These are phyloP conservation scores for Volutella citrinella DNA, from an alignment of 2,329 filamentous ascomycete genomes.

Conservation along the genomic window DNA sequence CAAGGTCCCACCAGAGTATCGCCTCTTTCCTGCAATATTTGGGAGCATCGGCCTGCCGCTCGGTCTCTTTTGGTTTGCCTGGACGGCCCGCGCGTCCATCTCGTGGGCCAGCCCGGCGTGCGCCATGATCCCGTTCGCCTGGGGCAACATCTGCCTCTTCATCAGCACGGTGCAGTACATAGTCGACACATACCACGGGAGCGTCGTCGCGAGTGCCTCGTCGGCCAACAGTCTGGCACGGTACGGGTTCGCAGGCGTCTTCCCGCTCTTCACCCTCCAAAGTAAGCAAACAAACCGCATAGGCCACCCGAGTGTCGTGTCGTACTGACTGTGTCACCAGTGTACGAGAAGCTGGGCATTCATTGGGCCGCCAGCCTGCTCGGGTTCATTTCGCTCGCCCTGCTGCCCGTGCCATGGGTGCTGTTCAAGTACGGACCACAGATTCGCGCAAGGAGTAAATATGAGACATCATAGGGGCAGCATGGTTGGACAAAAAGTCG, in stretches of 20 bases:
- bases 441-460: constrained; percentile 19
- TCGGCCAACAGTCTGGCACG: constrained; percentile 58
- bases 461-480: too few species aligned
- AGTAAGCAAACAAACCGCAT: constrained; percentile 32
- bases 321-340: constrained; percentile 27
- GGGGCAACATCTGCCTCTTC: too few species aligned
- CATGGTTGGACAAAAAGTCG: too few species aligned
- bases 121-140: too few species aligned
- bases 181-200: constrained; percentile 53
- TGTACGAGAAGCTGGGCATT: constrained; percentile 43
- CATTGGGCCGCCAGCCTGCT: constrained; percentile 46
- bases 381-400: constrained; percentile 43
- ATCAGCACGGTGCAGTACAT: too few species aligned
- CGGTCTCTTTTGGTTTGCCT: too few species aligned
- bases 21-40: too few species aligned
- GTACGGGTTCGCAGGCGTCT: constrained; percentile 53
- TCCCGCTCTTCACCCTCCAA: constrained; percentile 60
- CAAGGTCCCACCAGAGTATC: too few species aligned
- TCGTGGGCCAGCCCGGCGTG: too few species aligned
- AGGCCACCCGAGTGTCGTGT: rapidly evolving
- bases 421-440: constrained; percentile 46
- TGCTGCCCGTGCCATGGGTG: constrained; percentile 52
- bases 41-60: too few species aligned
- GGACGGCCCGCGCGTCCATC: too few species aligned
- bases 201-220: constrained; percentile 54